Conservation (phyloP, 768 basidiomycete genomes). For the Boletus sensibilis region DNA sequence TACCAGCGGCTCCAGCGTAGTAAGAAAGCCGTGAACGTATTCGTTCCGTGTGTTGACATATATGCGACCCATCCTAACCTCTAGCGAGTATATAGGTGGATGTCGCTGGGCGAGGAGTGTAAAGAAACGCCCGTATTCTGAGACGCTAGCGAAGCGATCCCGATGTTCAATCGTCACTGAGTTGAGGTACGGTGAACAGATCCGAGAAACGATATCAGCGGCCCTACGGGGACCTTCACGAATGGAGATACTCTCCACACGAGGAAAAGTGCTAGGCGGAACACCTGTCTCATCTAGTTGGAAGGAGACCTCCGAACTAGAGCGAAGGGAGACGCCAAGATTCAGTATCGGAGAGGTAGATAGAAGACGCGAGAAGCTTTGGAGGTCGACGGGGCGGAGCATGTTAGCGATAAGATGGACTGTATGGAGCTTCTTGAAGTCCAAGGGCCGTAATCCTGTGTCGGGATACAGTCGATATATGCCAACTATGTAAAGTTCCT, state of each 20-base stretch:
- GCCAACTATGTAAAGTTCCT: slow-evolving; percentile 7
- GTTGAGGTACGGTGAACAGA: slow-evolving; percentile 11
- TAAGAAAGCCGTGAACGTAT: slow-evolving; percentile 4
- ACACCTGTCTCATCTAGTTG: not conserved
- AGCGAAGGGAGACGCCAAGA: slow-evolving; percentile 6
- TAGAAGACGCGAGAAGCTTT: slow-evolving; percentile 6
- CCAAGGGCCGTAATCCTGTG: not conserved
- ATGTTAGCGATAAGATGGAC: slow-evolving; percentile 8
- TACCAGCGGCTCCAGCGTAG: slow-evolving; percentile 3
- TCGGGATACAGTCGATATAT: not conserved
- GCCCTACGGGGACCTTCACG: slow-evolving; percentile 5
- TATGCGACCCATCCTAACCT: slow-evolving; percentile 6
- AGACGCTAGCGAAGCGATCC: not conserved
- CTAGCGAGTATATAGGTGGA: slow-evolving; percentile 1
- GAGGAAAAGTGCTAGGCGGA: not conserved
- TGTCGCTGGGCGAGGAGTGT: slow-evolving; percentile 2
- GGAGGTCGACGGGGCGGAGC: slow-evolving; percentile 8
- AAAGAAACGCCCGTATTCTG: slow-evolving; percentile 6
- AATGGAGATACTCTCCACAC: slow-evolving; percentile 5
- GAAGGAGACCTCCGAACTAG: slow-evolving; percentile 1
- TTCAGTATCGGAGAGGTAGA: slow-evolving; percentile 4
- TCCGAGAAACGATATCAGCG: slow-evolving; percentile 5
- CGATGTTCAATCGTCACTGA: slow-evolving; percentile 6
- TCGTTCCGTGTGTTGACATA: slow-evolving; percentile 1
- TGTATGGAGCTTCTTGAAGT: slow-evolving; percentile 8